Conservation (phyloP, 2,329 filamentous ascomycete genomes). For the Alternaria viburni region DNA sequence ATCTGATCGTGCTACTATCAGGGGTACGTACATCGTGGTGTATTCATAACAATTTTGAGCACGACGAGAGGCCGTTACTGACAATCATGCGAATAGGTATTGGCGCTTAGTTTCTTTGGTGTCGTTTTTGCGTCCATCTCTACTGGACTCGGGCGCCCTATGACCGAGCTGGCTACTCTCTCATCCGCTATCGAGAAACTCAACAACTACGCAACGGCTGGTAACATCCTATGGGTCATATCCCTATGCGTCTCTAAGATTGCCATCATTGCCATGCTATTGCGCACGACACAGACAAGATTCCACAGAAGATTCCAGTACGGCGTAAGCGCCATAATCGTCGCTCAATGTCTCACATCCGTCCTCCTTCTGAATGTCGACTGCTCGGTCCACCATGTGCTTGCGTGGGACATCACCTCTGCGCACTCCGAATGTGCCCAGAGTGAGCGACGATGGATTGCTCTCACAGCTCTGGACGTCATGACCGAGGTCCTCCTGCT, state of each 20-base stretch:
- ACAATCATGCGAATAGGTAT: not conserved
- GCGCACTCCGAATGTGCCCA: not conserved
- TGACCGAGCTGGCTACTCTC: not conserved
- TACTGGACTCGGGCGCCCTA: slow-evolving; percentile 8
- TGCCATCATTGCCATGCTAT: slow-evolving; percentile 17
- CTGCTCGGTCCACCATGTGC: not conserved
- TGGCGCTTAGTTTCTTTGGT: slow-evolving; percentile 15
- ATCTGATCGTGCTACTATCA: slow-evolving; percentile 10
- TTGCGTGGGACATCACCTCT: not conserved
- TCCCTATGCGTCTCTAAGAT: slow-evolving; percentile 21
- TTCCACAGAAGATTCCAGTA: not conserved
- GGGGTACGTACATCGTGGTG: not conserved
- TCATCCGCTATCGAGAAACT: not conserved
- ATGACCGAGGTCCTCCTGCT: slow-evolving; percentile 5
- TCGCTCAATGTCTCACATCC: not conserved
- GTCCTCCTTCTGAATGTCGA: not conserved
- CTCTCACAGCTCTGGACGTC: not conserved
- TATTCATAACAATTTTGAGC: not conserved
- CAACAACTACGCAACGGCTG: slow-evolving; percentile 4
- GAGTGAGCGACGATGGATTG: not conserved
- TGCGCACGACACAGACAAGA: slow-evolving; percentile 14
- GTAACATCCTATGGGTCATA: slow-evolving; percentile 20
- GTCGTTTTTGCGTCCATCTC: slow-evolving; percentile 6
- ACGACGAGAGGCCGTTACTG: not conserved
- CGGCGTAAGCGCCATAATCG: not conserved